A percentile compares a stretch with the other conserved stretches of the same genome.
Evolutionary conservation across 78 protist genomes (phyloP).

Genomic region (Cavenderia fasciculata): DNA sequence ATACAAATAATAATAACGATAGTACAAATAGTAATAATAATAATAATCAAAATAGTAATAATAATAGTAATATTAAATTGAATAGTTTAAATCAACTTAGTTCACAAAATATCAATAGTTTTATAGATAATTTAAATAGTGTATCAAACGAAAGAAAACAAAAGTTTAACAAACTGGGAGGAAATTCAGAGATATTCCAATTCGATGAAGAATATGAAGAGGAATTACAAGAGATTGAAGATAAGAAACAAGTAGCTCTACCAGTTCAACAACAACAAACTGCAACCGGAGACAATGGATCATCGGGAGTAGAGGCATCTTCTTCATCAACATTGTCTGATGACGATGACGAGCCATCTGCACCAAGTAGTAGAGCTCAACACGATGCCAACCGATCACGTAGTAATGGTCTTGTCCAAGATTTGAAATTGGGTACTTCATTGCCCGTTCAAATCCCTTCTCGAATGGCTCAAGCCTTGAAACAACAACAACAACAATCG

Average conservation of each 20-base stretch:
- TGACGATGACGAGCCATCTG: slow-evolving; percentile 44
- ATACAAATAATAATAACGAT: not conserved
- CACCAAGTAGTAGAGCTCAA: not conserved
- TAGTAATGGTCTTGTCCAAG: slow-evolving; percentile 57
- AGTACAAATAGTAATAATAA: slow-evolving; percentile 14
- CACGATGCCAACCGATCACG: slow-evolving; percentile 36
- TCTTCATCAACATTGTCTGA: not conserved
- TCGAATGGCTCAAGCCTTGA: slow-evolving; percentile 32
- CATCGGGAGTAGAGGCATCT: not conserved
- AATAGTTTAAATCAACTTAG: slow-evolving; percentile 16
- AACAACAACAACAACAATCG: not conserved
- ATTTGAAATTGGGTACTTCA: slow-evolving; percentile 51
- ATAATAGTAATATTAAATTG: not conserved
- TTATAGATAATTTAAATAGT: slow-evolving; percentile 9
- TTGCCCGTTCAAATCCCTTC: slow-evolving; percentile 47
- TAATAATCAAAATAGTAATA: slow-evolving; percentile 7
- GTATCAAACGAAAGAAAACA: slow-evolving; percentile 15
- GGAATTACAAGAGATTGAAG: slow-evolving; percentile 1
- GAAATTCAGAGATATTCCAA: slow-evolving; percentile 54
- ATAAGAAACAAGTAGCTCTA: not conserved
- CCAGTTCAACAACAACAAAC: slow-evolving; percentile 1
- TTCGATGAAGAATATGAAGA: slow-evolving; percentile 64
- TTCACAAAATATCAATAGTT: slow-evolving; percentile 12
- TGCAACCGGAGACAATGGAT: not conserved
- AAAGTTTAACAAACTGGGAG: slow-evolving; percentile 35